A percentile compares a stretch with the other conserved stretches of the same genome.
phyloP scores from a whole-genome alignment of 2,329 filamentous ascomycete genomes.

The Penicillium janthinellum region DNA sequence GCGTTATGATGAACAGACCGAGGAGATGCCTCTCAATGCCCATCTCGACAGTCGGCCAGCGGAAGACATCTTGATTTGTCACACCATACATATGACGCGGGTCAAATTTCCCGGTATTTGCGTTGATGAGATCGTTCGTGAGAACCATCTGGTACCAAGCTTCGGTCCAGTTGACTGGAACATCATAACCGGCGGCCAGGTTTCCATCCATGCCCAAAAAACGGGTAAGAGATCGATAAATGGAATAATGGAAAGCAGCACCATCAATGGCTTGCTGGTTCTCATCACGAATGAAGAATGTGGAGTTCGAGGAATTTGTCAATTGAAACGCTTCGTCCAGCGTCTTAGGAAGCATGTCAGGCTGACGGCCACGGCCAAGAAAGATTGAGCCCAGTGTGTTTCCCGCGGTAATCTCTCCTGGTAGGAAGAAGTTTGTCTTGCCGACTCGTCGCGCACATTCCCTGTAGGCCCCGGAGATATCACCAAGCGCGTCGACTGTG shows the following conservation, averaged over 20 bases:
- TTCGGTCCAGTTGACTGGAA: slow-evolving; percentile 56
- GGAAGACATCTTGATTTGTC: slow-evolving; percentile 67
- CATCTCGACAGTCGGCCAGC: slow-evolving; percentile 62
- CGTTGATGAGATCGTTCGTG: slow-evolving; percentile 63
- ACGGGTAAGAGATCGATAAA: slow-evolving; percentile 64
- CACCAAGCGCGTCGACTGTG: slow-evolving; percentile 62
- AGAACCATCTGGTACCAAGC: slow-evolving; percentile 60
- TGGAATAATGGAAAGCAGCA: slow-evolving; percentile 65
- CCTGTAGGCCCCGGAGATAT: slow-evolving; percentile 60
- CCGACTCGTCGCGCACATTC: slow-evolving; percentile 59
- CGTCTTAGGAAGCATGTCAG: slow-evolving; percentile 54
- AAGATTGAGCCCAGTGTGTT: slow-evolving; percentile 64
- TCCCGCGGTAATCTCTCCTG: slow-evolving; percentile 65
- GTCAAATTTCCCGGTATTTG: slow-evolving; percentile 63
- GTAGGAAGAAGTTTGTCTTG: slow-evolving; percentile 66
- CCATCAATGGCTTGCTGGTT: slow-evolving; percentile 59
- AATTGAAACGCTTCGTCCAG: slow-evolving; percentile 52
- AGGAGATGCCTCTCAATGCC: slow-evolving; percentile 61
- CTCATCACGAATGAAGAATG: slow-evolving; percentile 55
- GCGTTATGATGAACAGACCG: slow-evolving; percentile 60
- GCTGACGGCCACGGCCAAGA: slow-evolving; percentile 63
- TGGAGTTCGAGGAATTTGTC: slow-evolving; percentile 46
- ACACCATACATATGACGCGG: slow-evolving; percentile 66
- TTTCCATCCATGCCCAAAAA: slow-evolving; percentile 64
- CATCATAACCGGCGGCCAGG: slow-evolving; percentile 56